Evolutionary conservation across 1,284 basidiomycete genomes (phyloP).

Genomic region (Limonomyces culmigenus): DNA sequence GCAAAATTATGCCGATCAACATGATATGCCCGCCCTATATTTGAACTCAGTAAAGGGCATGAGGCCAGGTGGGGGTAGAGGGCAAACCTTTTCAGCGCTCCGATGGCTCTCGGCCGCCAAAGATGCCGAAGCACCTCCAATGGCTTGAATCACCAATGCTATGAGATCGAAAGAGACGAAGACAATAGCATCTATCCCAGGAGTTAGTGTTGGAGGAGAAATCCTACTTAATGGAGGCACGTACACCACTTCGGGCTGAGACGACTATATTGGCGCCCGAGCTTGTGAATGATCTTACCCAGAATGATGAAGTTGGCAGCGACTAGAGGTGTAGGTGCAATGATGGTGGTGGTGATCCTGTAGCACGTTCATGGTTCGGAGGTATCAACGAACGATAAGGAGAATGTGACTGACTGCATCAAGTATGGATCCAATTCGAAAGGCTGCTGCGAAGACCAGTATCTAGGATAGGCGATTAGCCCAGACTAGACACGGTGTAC

Average conservation of each 20-base stretch:
- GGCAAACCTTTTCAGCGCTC: not conserved
- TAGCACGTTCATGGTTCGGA: not conserved
- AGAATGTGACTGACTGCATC: constrained; percentile 15
- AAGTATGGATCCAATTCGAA: constrained; percentile 9
- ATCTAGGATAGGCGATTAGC: no score
- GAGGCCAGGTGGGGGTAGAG: no score
- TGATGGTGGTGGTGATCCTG: constrained; percentile 23
- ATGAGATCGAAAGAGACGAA: constrained; percentile 21
- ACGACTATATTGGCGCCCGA: constrained; percentile 25
- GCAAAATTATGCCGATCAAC: constrained; percentile 29
- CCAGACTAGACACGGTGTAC: no score
- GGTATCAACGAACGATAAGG: not conserved
- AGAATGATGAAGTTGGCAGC: constrained; percentile 34
- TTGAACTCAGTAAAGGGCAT: no score
- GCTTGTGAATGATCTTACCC: constrained; percentile 20
- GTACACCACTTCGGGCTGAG: no score
- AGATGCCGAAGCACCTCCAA: constrained; percentile 19
- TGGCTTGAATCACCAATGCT: constrained; percentile 24
- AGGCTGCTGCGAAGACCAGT: constrained; percentile 15
- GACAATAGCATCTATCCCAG: constrained; percentile 19
- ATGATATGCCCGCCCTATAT: constrained; percentile 26
- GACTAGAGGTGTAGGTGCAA: constrained; percentile 29
- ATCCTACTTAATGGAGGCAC: no score
- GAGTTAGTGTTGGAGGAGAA: no score
- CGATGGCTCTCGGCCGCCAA: not conserved